Percentiles rank a stretch among this genome's conserved stretches.
Conservation (phyloP, 495 filamentous ascomycete species). For the Penicillium cataractarum region DNA sequence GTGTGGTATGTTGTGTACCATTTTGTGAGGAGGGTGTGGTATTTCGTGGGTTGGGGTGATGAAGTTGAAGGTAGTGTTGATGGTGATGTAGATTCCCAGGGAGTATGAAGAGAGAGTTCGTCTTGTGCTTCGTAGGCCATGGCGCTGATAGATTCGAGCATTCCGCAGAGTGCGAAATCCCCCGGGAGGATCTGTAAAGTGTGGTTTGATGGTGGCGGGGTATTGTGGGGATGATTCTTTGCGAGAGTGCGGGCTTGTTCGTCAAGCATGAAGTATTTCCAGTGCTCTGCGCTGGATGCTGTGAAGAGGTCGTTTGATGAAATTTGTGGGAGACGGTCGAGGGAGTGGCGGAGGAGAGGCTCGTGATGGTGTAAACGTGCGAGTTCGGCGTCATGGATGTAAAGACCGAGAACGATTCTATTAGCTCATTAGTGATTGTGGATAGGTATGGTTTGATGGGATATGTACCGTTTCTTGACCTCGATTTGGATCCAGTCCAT, state of each 20-base stretch:
- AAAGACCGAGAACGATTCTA: conserved; percentile 26
- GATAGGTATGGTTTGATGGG: background rate
- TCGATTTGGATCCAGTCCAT: conserved; percentile 20
- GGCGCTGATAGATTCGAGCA: conserved; percentile 22
- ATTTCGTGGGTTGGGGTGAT: background rate
- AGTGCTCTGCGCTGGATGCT: conserved; percentile 34
- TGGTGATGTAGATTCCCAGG: background rate
- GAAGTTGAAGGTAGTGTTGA: background rate
- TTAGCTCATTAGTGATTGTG: background rate
- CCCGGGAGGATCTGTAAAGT: background rate
- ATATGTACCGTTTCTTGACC: conserved; percentile 23
- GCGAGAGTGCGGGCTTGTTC: background rate
- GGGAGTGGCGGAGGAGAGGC: conserved; percentile 26
- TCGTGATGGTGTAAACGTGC: conserved; percentile 35
- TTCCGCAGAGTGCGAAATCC: conserved; percentile 19
- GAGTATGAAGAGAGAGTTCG: background rate
- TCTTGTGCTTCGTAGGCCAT: conserved; percentile 8
- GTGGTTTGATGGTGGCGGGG: background rate
- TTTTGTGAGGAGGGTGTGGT: conserved; percentile 8
- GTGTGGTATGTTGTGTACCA: conserved; percentile 18
- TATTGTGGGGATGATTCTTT: background rate
- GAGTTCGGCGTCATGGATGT: conserved; percentile 36
- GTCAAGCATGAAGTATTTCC: conserved; percentile 22
- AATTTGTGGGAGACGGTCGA: conserved; percentile 22
- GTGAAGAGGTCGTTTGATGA: conserved; percentile 31